Percentiles rank a stretch among this genome's conserved stretches.
Conservation (phyloP, 1,284 basidiomycete species). For the Cutaneotrichosporon sp. region DNA sequence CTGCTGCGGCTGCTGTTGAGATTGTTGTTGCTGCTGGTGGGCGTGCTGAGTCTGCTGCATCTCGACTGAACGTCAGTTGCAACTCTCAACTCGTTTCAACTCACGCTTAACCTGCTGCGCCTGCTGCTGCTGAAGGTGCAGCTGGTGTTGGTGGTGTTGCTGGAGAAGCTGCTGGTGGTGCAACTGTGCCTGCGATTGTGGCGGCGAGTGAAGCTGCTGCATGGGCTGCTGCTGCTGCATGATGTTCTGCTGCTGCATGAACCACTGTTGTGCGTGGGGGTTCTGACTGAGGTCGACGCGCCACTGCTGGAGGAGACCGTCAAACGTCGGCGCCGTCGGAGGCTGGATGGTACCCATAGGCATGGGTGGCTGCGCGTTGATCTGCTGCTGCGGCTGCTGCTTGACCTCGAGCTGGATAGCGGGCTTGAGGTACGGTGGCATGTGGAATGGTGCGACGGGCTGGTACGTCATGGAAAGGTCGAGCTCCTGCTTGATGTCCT, state of each 20-base stretch:
- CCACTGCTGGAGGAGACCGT: conserved; percentile 29
- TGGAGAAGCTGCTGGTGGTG: conserved; percentile 11
- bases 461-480: conserved; percentile 1
- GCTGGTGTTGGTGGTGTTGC: conserved; percentile 5
- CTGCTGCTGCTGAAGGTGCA: conserved; percentile 4
- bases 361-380: not conserved
- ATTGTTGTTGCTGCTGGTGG: conserved; percentile 3
- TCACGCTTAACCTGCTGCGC: not conserved
- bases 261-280: conserved; percentile 8
- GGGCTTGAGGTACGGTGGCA: not conserved
- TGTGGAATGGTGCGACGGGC: not conserved
- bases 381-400: conserved; percentile 1
- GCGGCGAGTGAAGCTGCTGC: not conserved
- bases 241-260: conserved; percentile 4
- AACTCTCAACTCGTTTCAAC: not conserved
- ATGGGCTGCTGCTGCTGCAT: conserved; percentile 5
- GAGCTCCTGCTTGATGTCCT: conserved; percentile 21
- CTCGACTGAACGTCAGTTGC: not conserved
- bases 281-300: conserved; percentile 20
- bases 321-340: conserved; percentile 18
- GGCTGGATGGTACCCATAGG: conserved; percentile 20
- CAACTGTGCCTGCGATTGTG: not conserved
- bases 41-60: not conserved
- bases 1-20: not conserved
- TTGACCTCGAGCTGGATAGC: conserved; percentile 7